A percentile compares a stretch with the other conserved stretches of the same genome.
Evolutionary conservation across 2,329 filamentous ascomycete genomes (phyloP).

Genomic region (Ascochyta lentis): DNA sequence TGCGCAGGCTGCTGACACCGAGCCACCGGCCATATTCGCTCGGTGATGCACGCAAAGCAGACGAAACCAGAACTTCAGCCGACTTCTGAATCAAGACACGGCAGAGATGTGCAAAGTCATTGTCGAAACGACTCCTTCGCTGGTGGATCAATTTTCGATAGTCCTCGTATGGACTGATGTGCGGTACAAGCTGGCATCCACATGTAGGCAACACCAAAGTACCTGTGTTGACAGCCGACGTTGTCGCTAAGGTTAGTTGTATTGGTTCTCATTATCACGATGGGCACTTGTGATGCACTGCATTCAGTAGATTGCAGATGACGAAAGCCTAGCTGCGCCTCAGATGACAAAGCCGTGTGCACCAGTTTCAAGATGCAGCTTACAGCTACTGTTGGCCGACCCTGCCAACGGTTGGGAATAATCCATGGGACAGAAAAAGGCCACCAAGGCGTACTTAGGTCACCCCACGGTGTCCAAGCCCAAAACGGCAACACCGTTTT

Average conservation of each 20-base stretch:
- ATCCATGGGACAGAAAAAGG: slow-evolving; percentile 14
- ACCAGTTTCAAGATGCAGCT: slow-evolving; percentile 14
- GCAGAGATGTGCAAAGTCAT: slow-evolving; percentile 4
- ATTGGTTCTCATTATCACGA: slow-evolving; percentile 21
- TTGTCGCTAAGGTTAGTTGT: slow-evolving; percentile 2
- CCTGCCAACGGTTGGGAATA: slow-evolving; percentile 17
- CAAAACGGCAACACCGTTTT: slow-evolving; percentile 43
- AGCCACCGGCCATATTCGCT: slow-evolving; percentile 25
- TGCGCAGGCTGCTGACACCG: slow-evolving; percentile 33
- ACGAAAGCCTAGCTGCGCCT: slow-evolving; percentile 23
- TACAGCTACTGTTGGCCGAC: slow-evolving; percentile 22
- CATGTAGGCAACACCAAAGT: not conserved
- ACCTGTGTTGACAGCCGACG: not conserved
- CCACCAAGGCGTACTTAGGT: slow-evolving; percentile 19
- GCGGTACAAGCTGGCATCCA: not conserved
- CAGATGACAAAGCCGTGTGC: slow-evolving; percentile 29
- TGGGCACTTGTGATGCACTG: slow-evolving; percentile 18
- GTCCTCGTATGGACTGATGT: not conserved
- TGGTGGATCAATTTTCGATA: not conserved
- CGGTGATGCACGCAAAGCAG: slow-evolving; percentile 19
- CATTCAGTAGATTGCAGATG: slow-evolving; percentile 16
- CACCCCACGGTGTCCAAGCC: slow-evolving; percentile 43
- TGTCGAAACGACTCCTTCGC: not conserved
- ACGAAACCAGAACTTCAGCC: slow-evolving; percentile 21
- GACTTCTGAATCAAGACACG: slow-evolving; percentile 23